Evolutionary conservation across 2,329 filamentous ascomycete species (phyloP).

Genomic region (Beauveria australis): DNA sequence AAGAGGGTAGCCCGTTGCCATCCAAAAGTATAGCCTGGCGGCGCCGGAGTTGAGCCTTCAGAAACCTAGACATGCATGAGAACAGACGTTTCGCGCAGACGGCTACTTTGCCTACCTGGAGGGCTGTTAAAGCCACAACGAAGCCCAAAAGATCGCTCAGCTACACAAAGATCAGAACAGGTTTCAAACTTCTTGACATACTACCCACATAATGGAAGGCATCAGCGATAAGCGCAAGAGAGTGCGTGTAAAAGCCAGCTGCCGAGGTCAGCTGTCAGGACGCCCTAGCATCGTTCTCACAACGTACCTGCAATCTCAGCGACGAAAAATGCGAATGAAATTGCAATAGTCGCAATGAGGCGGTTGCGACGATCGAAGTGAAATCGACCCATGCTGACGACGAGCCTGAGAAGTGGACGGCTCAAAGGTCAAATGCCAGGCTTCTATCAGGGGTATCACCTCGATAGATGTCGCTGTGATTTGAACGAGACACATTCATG

Average conservation of each 20-base stretch:
- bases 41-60: constrained; percentile 42
- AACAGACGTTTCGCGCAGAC: not conserved
- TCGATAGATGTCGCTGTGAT: not conserved
- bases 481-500: no score
- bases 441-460: no score
- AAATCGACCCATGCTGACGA: constrained; percentile 14
- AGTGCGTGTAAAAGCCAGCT: constrained; percentile 63
- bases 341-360: constrained; percentile 37
- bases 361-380: constrained; percentile 32
- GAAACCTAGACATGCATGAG: constrained; percentile 37
- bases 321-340: constrained; percentile 43
- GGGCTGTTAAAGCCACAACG: constrained; percentile 54
- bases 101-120: constrained; percentile 40
- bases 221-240: constrained; percentile 66
- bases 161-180: constrained; percentile 26
- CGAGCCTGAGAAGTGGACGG: not conserved
- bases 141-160: constrained; percentile 66
- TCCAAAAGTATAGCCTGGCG: constrained; percentile 52
- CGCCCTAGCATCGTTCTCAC: not conserved
- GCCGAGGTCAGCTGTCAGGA: not conserved
- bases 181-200: not conserved
- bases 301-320: constrained; percentile 40
- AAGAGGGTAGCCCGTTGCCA: constrained; percentile 68
- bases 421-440: no score
- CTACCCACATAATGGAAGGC: constrained; percentile 65